Evolutionary conservation across 1,139 yeast genomes (phyloP), one percentile per base, ranked within the genome.

Genomic region (Zygotorulaspora mrakii): DNA sequence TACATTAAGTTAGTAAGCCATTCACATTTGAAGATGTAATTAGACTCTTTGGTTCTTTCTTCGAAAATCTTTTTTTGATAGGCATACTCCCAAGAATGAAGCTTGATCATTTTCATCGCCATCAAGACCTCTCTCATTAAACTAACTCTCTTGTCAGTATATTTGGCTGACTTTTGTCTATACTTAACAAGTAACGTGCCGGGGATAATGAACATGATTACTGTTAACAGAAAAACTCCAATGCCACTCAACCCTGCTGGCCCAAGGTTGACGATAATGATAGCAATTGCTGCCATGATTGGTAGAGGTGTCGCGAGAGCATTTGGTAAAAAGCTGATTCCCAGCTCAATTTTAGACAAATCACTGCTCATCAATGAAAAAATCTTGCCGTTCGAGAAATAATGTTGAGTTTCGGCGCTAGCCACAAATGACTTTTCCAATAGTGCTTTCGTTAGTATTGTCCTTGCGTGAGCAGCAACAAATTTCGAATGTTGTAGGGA

Each of bases 321-420:
- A 52, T 74, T 70, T 3, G 82, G 80, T 45, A 75, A 76, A 65
- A 77, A 79, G 17, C 75, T 73, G 22, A 74, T 58, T 5, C 86
- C 84, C 54, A 80, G 72, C 52, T 82, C 88, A 33, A 83, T 71
- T 47, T 87, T 72, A 26, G 83, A 74, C 44, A 82, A 68, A 53
- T 82, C 91, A 10, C 83, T 75, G 17, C 85, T 79, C 64, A 82
- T 69, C 58, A 81, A 59, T 21, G 79, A 75, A 5, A 87, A 79
- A 40, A 82, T 67, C 43, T 70, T 73, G 21, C 73, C 70, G 3
- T 57, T 49, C 0, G 73, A 63, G 46, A 54, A 70, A 42, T 62
- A 61, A 25, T 70, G 56, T 26, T 53, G 55, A 2, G 87, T 71
- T 42, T 68, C 66, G 8, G 77, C 72, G 47, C 73, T 71, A 11